Evolutionary conservation across 139 green algal species (phyloP).

Genomic region (Coccomyxa sp.): DNA sequence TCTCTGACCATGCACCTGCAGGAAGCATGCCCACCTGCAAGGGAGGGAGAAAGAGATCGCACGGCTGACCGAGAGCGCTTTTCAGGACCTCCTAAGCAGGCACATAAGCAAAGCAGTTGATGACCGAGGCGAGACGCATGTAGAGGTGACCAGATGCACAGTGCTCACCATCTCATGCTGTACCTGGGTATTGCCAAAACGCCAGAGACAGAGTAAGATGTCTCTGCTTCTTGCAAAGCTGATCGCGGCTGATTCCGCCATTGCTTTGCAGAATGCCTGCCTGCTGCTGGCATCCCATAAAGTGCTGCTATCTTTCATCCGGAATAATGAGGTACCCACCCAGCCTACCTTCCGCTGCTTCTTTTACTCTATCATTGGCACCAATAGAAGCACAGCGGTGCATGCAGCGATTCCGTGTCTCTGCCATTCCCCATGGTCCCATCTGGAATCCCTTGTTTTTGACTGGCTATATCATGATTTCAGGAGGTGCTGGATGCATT

Average conservation of each 20-base stretch:
- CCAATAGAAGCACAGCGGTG: too few species aligned
- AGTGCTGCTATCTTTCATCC: constrained; percentile 26
- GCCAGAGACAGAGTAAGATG: not conserved
- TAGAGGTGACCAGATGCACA: constrained; percentile 21
- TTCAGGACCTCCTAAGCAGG: not conserved
- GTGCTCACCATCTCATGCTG: not conserved
- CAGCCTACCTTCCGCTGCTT: not conserved
- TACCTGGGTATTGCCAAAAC: not conserved
- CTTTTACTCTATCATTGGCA: too few species aligned
- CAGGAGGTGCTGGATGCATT: constrained; percentile 28
- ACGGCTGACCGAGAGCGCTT: not conserved
- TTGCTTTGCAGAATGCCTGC: not conserved
- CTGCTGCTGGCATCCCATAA: constrained; percentile 25
- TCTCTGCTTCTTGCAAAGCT: not conserved
- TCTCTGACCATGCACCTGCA: constrained; percentile 9
- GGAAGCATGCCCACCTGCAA: constrained; percentile 19
- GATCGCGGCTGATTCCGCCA: too few species aligned
- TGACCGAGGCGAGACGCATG: constrained; percentile 23
- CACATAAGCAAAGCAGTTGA: constrained; percentile 13
- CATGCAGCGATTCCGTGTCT: too few species aligned
- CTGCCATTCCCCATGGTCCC: too few species aligned
- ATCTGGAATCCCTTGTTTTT: too few species aligned
- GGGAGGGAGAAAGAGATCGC: constrained; percentile 15
- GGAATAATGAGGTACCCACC: constrained; percentile 19
- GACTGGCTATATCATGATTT: too few species aligned